Conservation (phyloP, 1,284 basidiomycete genomes). For the Cystobasidium pallidum region DNA sequence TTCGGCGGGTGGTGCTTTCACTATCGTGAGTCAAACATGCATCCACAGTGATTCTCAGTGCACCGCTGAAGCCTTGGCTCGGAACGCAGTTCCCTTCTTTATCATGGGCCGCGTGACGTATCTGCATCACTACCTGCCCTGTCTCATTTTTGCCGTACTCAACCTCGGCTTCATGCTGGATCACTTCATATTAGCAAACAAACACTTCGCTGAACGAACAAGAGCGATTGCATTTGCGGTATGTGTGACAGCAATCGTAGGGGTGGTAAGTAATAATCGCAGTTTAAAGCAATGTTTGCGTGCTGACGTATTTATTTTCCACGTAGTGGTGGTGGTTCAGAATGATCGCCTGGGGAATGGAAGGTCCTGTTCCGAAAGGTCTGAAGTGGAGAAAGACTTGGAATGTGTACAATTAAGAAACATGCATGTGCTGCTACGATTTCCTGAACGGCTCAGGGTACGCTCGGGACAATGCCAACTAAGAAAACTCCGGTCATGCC, state of each 20-base stretch:
- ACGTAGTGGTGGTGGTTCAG: slow-evolving; percentile 87
- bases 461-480: neutral
- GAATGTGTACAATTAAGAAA: slow-evolving; percentile 20
- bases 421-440: neutral
- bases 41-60: too few species aligned
- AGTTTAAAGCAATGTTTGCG: neutral
- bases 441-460: neutral
- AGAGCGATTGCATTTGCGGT: slow-evolving; percentile 75
- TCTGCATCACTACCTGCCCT: slow-evolving; percentile 66
- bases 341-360: slow-evolving; percentile 83
- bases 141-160: slow-evolving; percentile 91
- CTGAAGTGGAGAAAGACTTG: slow-evolving; percentile 23
- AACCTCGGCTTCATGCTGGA: slow-evolving; percentile 89
- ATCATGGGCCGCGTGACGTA: slow-evolving; percentile 82
- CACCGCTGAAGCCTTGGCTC: neutral
- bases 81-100: slow-evolving; percentile 79
- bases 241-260: slow-evolving; percentile 66
- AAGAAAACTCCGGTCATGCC: neutral
- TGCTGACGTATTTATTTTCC: neutral
- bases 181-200: slow-evolving; percentile 82
- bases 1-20: slow-evolving; percentile 91
- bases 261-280: slow-evolving; percentile 55
- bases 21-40: slow-evolving; percentile 66
- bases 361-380: slow-evolving; percentile 51
- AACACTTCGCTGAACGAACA: slow-evolving; percentile 64